These are phyloP conservation scores for Fusarium chuoi DNA, from an alignment of 2,329 filamentous ascomycete genomes.

Conservation along the genomic window DNA sequence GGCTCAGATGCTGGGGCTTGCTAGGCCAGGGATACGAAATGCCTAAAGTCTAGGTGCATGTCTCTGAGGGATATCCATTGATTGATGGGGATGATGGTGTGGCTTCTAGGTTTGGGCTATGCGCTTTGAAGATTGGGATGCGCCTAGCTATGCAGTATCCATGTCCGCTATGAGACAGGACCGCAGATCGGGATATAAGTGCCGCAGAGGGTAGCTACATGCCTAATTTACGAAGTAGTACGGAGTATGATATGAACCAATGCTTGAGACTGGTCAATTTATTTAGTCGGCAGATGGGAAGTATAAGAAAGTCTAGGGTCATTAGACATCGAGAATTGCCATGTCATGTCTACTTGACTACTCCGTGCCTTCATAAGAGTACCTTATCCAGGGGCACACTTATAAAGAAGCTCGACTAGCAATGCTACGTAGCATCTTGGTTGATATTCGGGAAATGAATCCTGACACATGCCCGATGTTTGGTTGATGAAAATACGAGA, in stretches of 20 bases:
- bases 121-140: neutral
- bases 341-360: neutral
- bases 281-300: neutral
- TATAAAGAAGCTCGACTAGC: neutral
- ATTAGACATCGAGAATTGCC: neutral
- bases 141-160: neutral
- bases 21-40: neutral
- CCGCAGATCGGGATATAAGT: neutral
- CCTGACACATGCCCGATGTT: neutral
- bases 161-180: neutral
- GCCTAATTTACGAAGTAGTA: neutral
- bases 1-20: slow-evolving; percentile 3
- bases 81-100: slow-evolving; percentile 2
- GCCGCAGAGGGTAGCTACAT: neutral
- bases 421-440: neutral
- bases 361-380: neutral
- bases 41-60: slow-evolving; percentile 3
- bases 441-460: neutral
- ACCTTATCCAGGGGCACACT: neutral
- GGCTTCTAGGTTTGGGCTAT: slow-evolving; percentile 17
- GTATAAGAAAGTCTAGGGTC: neutral
- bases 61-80: slow-evolving; percentile 11
- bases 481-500: neutral
- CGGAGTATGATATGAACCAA: neutral
- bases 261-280: neutral